Evolutionary conservation across 306 rosid genomes (phyloP), one percentile per base, ranked within the genome.

Genomic region (Datisca glomerata): DNA sequence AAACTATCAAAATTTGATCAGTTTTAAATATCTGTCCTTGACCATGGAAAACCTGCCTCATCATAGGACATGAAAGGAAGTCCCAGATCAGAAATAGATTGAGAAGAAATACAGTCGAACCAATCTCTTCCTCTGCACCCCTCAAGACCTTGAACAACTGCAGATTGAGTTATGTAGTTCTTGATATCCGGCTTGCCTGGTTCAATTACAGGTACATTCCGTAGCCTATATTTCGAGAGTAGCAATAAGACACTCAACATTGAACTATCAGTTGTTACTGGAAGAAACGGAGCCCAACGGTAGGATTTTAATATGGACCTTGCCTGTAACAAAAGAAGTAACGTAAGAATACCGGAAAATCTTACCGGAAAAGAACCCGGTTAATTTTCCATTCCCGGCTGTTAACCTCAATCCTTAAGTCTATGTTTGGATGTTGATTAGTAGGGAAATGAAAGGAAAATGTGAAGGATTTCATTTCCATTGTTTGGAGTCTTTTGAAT

Each of bases 91-190:
- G 77, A 63, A 49, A 83, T 50, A 24, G 84, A 73, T 48, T 47
- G 59, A n/a, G 65, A 43, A 19, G 84, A 62, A 53, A 80, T 89
- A 64, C 76, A 58, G 49, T 77, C 97, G 42, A 83, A 89, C 97
- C 97, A 89, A 47, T 89, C 97, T 63, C 86, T 69, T 65, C 93
- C 81, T 43, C 27, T 60, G 52, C 81, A 89, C 59, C 69, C 69
- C 48, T 77, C 72, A 3, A 83, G 95, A 49, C 97, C 97, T 53
- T 80, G 86, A 50, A 89, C 56, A 44, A 83, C 74, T 47, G 91
- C 97, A n/a, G 93, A 76, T 56, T 83, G 97, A 59, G 97, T 89
- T 48, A 89, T 68, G 73, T 69, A 89, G 69, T 89, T 83, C 62
- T 55, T 55, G 49, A 89, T 62, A 42, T 66, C 81, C 1, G 81